phyloP scores from a whole-genome alignment of 1,284 basidiomycete genomes.

The Naganishia liquefaciens region DNA sequence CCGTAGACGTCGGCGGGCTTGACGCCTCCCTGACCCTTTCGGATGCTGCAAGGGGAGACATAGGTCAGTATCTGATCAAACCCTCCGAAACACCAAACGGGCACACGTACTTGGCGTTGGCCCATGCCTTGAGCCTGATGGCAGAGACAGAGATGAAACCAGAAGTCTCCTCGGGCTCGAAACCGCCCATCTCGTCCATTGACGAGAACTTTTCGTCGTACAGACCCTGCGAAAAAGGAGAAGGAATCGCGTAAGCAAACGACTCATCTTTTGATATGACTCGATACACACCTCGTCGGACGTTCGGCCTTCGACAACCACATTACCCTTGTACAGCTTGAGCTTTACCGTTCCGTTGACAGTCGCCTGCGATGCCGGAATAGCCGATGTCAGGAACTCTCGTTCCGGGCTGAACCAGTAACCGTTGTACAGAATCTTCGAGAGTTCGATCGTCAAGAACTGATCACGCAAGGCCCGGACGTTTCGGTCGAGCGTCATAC shows the following conservation, averaged over 20 bases:
- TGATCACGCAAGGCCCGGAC: conserved; percentile 92
- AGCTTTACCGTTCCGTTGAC: conserved; percentile 91
- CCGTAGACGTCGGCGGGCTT: conserved; percentile 74
- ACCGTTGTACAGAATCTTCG: conserved; percentile 89
- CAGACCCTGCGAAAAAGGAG: conserved; percentile 65
- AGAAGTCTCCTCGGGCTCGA: conserved; percentile 86
- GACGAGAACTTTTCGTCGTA: conserved; percentile 98
- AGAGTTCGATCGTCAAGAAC: conserved; percentile 87
- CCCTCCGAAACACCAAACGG: not conserved
- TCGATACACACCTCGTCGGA: conserved; percentile 68
- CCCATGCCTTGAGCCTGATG: conserved; percentile 92
- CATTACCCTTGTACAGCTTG: conserved; percentile 95
- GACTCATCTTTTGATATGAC: not conserved
- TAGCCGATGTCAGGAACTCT: conserved; percentile 86
- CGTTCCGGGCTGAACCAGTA: conserved; percentile 95
- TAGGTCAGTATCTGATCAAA: not conserved
- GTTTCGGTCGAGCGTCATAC: conserved; percentile 94
- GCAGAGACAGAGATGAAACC: conserved; percentile 95
- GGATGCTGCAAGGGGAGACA: conserved; percentile 59
- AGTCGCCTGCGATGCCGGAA: conserved; percentile 90
- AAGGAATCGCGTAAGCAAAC: not conserved
- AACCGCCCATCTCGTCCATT: conserved; percentile 98
- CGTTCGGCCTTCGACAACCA: conserved; percentile 86
- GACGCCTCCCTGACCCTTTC: conserved; percentile 77
- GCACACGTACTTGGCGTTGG: conserved; percentile 44